Base-by-base conservation (phyloP, 176 grass and related monocot genomes). In the Eragrostis nindensis region DNA sequence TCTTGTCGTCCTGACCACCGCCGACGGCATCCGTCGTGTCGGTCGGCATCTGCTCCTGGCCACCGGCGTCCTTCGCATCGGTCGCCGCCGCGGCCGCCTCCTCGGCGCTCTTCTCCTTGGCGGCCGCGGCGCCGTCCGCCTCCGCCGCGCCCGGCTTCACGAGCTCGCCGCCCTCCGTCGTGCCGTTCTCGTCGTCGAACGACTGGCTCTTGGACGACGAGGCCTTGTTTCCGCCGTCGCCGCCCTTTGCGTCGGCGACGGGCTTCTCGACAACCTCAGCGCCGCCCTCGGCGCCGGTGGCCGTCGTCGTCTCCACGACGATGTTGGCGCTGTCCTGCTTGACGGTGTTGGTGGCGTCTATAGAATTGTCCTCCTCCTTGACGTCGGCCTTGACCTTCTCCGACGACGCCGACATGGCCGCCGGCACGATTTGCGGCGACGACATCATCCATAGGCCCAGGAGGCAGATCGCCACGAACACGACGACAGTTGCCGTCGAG, bases 181-280 rank as follows among this genome's bases (percentile, higher is more conserved):
- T 84, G 44, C 91, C 91, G 71, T 92, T 94, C 87, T 97, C 94
- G 68, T 92, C 94, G 7, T 91, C 91, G 39, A 88, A 97, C 57
- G n/a, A n/a, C n/a, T n/a, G n/a, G n/a, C n/a, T n/a, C n/a, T n/a
- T n/a, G n/a, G n/a, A n/a, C n/a, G 45, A 21, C 53, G 71, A 5
- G 75, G 74, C 69, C 57, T 77, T 45, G 60, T 54, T 79, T 32
- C 82, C 88, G 52, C 22, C 52, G 7, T 69, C 66, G 12, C 25
- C 68, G n/a, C n/a, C n/a, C n/a, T n/a, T n/a, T n/a, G n/a, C n/a
- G n/a, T n/a, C n/a, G n/a, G n/a, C n/a, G 13, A 9, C 13, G 46
- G 76, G 70, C 44, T 75, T 13, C 16, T 89, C 78, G 49, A 26
- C 64, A 24, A 4, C 36, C 38, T 73, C 84, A 17, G 14, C n/a